These are phyloP conservation scores for Scytalidium sp. DNA, from an alignment of 2,329 filamentous ascomycete species.

Conservation along the genomic window DNA sequence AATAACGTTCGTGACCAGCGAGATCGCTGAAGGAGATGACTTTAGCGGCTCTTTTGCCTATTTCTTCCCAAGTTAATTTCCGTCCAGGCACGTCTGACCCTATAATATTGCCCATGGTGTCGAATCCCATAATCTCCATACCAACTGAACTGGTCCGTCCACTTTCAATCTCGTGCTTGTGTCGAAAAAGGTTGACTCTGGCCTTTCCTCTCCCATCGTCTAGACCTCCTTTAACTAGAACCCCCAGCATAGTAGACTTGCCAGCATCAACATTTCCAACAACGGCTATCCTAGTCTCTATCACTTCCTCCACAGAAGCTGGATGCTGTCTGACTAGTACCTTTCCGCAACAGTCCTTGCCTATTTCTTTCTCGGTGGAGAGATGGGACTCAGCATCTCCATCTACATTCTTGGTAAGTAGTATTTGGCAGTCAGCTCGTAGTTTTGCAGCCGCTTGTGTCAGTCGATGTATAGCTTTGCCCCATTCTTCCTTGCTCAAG, in stretches of 20 bases:
- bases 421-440: slow-evolving; percentile 72
- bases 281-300: slow-evolving; percentile 93
- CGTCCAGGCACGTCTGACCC: slow-evolving; percentile 79
- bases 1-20: slow-evolving; percentile 91
- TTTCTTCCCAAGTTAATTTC: slow-evolving; percentile 94
- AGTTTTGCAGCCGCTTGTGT: slow-evolving; percentile 60
- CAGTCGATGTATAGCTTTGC: slow-evolving; percentile 64
- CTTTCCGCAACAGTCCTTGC: slow-evolving; percentile 79
- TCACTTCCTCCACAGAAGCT: slow-evolving; percentile 75
- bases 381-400: slow-evolving; percentile 70
- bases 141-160: slow-evolving; percentile 94
- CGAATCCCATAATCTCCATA: slow-evolving; percentile 99
- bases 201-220: slow-evolving; percentile 94
- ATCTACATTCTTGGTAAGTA: slow-evolving; percentile 89
- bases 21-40: slow-evolving; percentile 96
- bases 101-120: slow-evolving; percentile 79
- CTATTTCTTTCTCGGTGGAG: slow-evolving; percentile 54
- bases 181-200: slow-evolving; percentile 91
- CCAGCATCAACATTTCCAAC: slow-evolving; percentile 98
- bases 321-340: slow-evolving; percentile 77
- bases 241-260: slow-evolving; percentile 93
- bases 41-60: slow-evolving; percentile 90
- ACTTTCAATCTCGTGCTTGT: slow-evolving; percentile 97
- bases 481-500: slow-evolving; percentile 73
- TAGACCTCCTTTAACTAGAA: slow-evolving; percentile 90